These are phyloP conservation scores for Leucosporidium yakuticum DNA, from an alignment of 768 basidiomycete genomes.

Conservation along the genomic window DNA sequence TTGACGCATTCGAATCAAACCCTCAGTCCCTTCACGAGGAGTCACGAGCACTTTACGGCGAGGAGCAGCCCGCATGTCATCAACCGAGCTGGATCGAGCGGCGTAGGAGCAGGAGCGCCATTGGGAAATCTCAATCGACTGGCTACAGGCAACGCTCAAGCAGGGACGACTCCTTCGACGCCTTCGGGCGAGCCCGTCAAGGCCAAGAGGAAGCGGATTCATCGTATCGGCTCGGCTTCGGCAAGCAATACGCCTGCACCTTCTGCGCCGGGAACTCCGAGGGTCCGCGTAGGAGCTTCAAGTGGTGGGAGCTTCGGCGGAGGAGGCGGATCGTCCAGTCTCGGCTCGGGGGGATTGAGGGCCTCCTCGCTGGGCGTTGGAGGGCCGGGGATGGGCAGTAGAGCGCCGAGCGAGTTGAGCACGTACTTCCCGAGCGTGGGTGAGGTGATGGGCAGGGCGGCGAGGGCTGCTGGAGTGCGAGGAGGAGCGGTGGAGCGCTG, in stretches of 20 bases:
- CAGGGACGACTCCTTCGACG: neutral
- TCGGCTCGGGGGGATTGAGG: neutral
- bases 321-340: conserved; percentile 1
- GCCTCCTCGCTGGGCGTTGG: neutral
- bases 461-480: neutral
- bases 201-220: conserved; percentile 69
- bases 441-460: conserved; percentile 16
- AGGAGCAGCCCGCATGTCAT: conserved; percentile 14
- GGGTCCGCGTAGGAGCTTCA: neutral
- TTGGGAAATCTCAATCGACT: neutral
- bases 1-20: conserved; percentile 88
- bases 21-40: conserved; percentile 84
- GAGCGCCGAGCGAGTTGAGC: conserved; percentile 31
- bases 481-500: neutral
- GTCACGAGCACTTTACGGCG: conserved; percentile 75
- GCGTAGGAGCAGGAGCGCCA: neutral
- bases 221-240: conserved; percentile 51
- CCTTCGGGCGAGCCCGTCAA: conserved; percentile 52
- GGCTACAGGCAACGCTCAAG: neutral
- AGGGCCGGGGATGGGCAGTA: neutral
- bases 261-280: neutral
- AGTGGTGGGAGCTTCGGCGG: neutral
- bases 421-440: conserved; percentile 28
- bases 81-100: neutral
- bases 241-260: neutral